Percentiles rank a stretch among this genome's conserved stretches.
phyloP scores from a whole-genome alignment of 495 filamentous ascomycete species.

The Podospora pseudocomata region DNA sequence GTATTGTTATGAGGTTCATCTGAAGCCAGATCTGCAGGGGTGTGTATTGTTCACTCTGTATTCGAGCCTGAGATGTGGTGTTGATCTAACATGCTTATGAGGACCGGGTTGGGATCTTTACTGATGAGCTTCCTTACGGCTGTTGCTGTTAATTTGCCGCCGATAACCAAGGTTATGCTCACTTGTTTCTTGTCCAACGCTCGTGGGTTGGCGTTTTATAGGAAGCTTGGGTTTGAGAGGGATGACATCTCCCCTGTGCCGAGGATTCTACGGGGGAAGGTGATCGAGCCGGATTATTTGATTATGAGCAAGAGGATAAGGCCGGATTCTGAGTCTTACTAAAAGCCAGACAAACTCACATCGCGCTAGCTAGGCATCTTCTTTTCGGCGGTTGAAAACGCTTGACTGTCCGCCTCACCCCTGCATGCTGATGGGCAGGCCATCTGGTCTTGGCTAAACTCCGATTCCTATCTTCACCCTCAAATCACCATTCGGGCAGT shows the following conservation, averaged over 20 bases:
- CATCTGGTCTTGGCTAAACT: not conserved
- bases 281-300: constrained; percentile 62
- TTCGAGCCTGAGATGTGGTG: not conserved
- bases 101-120: constrained; percentile 44
- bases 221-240: constrained; percentile 59
- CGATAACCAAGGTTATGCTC: constrained; percentile 74
- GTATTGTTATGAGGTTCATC: constrained; percentile 88
- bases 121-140: constrained; percentile 44
- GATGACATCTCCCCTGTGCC: constrained; percentile 65
- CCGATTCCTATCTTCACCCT: not conserved
- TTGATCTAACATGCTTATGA: constrained; percentile 14
- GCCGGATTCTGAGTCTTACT: not conserved
- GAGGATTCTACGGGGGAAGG: constrained; percentile 59
- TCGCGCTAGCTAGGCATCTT: not conserved
- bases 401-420: constrained; percentile 4
- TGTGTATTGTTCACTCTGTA: constrained; percentile 20
- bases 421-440: not conserved
- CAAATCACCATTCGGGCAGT: not conserved
- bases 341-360: not conserved
- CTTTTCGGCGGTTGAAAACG: not conserved
- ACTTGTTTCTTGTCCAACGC: constrained; percentile 72
- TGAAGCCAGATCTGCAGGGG: constrained; percentile 53
- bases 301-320: constrained; percentile 63
- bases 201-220: constrained; percentile 62
- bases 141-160: constrained; percentile 44